Base-by-base conservation (phyloP, 106 monocot genomes). In the Platanthera zijinensis region DNA sequence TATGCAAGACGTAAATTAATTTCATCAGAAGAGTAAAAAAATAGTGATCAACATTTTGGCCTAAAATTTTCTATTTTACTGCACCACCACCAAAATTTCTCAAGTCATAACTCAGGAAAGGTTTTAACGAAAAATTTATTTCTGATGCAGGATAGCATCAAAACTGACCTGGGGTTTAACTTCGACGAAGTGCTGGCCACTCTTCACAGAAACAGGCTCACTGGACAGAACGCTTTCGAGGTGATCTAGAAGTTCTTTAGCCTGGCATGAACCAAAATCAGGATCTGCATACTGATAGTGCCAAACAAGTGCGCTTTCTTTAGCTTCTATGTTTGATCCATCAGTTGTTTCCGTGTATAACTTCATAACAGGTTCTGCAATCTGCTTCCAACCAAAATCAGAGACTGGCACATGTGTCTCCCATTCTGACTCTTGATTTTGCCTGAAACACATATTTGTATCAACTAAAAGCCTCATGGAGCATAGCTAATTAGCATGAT, bases 151-250 rank as follows among this genome's bases (percentile, higher is more conserved):
- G 52, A 52, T 3, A 52, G 11, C 52, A 52, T 52, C 52, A 1
- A n/a, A 59, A 70, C 78, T 72, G 70, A 78, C 87, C 81, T 87
- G 87, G 71, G 87, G 87, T 73, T 87, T 87, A 3, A 87, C 83
- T 84, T 84, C 84, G 30, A 87, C 87, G 64, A 81, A 75, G 10
- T 87, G 84, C 53, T 87, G 87, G 49, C 87, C 84, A 57, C 84
- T 87, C 84, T 87, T 87, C 25, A 87, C 87, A 18, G 87, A 87
- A 48, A 88, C 87, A 0, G 87, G 84, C 77, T 88, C 87, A 59
- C 80, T 88, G 4, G 84, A 48, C 48, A 88, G 84, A 69, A 88
- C 87, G 48, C 84, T 82, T 61, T 88, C 87, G 0, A 88, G 84
- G 78, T 88, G 87, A 47, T 88, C 87, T 0, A 85, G 74, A 22